Percentiles rank a stretch among this genome's conserved stretches.
Evolutionary conservation across 208 protist genomes (phyloP).

Genomic region (Phytomonas sp.): DNA sequence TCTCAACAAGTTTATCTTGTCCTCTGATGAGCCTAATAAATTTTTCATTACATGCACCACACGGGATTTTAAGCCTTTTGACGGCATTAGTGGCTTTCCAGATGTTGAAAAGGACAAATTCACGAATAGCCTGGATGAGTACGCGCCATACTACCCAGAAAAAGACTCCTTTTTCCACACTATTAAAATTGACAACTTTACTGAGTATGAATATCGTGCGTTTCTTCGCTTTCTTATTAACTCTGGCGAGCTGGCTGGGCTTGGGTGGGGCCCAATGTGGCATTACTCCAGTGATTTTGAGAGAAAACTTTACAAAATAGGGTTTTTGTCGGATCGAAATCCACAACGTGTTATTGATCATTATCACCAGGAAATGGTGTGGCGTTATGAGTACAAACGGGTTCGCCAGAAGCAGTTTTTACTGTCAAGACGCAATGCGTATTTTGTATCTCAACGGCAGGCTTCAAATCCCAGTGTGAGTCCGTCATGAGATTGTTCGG

Average conservation of each 20-base stretch:
- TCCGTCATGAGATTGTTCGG: not conserved
- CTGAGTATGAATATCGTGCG: conserved; percentile 84
- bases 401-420: conserved; percentile 87
- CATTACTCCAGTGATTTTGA: conserved; percentile 88
- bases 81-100: conserved; percentile 77
- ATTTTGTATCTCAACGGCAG: not conserved
- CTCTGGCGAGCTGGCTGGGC: conserved; percentile 82
- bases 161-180: conserved; percentile 88
- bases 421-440: conserved; percentile 16
- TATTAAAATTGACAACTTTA: conserved; percentile 80
- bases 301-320: conserved; percentile 89
- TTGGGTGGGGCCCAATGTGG: conserved; percentile 90
- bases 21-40: conserved; percentile 75
- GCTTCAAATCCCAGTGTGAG: not conserved
- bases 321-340: conserved; percentile 84
- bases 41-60: conserved; percentile 88
- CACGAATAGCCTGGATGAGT: conserved; percentile 83
- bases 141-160: conserved; percentile 80
- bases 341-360: conserved; percentile 87
- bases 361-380: conserved; percentile 89
- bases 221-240: conserved; percentile 86
- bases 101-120: conserved; percentile 73
- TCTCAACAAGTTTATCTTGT: conserved; percentile 83
- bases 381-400: conserved; percentile 84
- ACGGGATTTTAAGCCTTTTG: conserved; percentile 85